Evolutionary conservation across 2,329 filamentous ascomycete genomes (phyloP).

Genomic region (Microascus cirrosus): DNA sequence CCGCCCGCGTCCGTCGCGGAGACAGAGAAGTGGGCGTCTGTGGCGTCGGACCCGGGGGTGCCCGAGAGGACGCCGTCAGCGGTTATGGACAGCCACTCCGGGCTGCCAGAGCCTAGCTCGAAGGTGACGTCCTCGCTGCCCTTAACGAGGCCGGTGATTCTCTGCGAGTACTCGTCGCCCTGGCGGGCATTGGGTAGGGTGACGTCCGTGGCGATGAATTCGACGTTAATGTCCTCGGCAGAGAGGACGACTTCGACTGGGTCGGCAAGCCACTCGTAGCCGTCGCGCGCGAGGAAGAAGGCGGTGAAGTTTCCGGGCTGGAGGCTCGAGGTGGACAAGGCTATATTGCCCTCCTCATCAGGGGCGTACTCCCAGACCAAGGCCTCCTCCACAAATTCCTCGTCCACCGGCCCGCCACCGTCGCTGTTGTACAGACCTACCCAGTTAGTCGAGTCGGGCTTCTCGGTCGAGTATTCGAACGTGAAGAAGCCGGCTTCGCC

Average conservation of each 20-base stretch:
- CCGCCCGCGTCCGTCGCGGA: conserved; percentile 15
- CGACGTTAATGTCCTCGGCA: conserved; percentile 3
- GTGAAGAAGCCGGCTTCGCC: conserved; percentile 13
- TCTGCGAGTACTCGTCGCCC: conserved; percentile 19
- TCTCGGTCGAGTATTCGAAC: conserved; percentile 20
- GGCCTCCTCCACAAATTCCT: conserved; percentile 15
- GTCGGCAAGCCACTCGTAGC: conserved; percentile 22
- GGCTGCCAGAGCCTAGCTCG: conserved; percentile 11
- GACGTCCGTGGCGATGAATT: conserved; percentile 17
- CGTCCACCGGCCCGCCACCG: conserved; percentile 21
- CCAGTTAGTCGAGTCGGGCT: conserved; percentile 21
- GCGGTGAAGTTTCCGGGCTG: conserved; percentile 16
- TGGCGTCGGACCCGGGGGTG: conserved; percentile 13
- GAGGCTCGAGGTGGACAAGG: not conserved
- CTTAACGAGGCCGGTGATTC: conserved; percentile 19
- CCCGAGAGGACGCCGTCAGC: conserved; percentile 22
- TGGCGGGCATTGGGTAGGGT: conserved; percentile 24
- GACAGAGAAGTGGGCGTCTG: conserved; percentile 14
- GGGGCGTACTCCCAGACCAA: conserved; percentile 22
- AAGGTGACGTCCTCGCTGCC: conserved; percentile 17
- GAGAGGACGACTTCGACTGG: conserved; percentile 18
- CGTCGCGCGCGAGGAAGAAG: conserved; percentile 22
- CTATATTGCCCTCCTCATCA: not conserved
- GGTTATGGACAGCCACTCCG: conserved; percentile 20
- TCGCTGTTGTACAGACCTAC: conserved; percentile 21